Evolutionary conservation across 306 rosid genomes (phyloP).

Genomic region (Corylus heterophylla): DNA sequence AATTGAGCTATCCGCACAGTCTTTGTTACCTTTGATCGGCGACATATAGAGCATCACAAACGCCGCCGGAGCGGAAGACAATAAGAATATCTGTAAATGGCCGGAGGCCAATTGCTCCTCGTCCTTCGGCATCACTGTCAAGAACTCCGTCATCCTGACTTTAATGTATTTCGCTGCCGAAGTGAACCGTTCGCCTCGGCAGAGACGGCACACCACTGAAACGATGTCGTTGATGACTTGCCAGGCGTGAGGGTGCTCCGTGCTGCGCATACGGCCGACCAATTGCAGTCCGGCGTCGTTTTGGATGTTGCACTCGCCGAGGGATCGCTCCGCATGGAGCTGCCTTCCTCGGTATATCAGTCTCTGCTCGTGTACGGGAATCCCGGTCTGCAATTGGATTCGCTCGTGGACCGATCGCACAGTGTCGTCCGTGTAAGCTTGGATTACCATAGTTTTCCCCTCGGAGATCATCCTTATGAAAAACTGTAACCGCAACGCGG

Average conservation of each 20-base stretch:
- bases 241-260: slow-evolving; percentile 49
- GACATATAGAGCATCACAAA: slow-evolving; percentile 65
- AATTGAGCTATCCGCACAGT: slow-evolving; percentile 41
- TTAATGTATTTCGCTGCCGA: slow-evolving; percentile 39
- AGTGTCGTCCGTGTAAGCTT: slow-evolving; percentile 44
- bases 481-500: slow-evolving; percentile 48
- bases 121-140: slow-evolving; percentile 27
- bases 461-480: slow-evolving; percentile 58
- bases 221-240: slow-evolving; percentile 43
- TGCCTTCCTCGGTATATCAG: slow-evolving; percentile 60
- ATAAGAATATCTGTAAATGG: slow-evolving; percentile 58
- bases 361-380: slow-evolving; percentile 59
- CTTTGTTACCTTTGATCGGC: slow-evolving; percentile 12
- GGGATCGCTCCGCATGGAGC: slow-evolving; percentile 56
- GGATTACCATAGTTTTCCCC: slow-evolving; percentile 56
- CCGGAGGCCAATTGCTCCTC: slow-evolving; percentile 35
- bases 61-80: slow-evolving; percentile 47
- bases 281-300: slow-evolving; percentile 64
- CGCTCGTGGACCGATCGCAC: slow-evolving; percentile 51
- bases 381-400: slow-evolving; percentile 37
- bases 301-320: slow-evolving; percentile 57
- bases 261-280: slow-evolving; percentile 61
- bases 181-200: slow-evolving; percentile 41
- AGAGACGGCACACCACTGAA: slow-evolving; percentile 42
- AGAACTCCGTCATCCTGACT: slow-evolving; percentile 29